phyloP scores from a whole-genome alignment of 495 filamentous ascomycete genomes.

The Hyaloscypha finlandica region DNA sequence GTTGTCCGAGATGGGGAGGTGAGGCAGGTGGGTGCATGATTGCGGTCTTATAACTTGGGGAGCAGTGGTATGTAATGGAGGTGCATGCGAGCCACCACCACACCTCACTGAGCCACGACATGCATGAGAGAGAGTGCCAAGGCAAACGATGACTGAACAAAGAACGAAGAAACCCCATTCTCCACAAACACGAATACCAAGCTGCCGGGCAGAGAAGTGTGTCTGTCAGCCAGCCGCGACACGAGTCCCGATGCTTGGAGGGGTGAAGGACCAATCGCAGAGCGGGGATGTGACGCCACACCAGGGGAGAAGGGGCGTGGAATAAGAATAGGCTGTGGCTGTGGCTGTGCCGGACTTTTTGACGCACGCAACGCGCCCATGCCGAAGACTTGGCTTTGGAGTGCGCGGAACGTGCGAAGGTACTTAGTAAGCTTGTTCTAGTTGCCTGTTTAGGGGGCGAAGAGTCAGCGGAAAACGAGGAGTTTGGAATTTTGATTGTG shows the following conservation, averaged over 20 bases:
- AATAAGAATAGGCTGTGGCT: background rate
- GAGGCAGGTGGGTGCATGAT: too few relatives aligned
- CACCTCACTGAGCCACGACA: too few relatives aligned
- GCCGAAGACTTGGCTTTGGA: background rate
- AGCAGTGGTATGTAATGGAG: too few relatives aligned
- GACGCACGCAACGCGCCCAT: background rate
- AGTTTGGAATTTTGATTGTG: too few relatives aligned
- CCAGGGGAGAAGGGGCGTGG: background rate
- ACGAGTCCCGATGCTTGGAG: background rate
- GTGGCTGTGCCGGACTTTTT: background rate
- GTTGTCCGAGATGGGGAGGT: too few relatives aligned
- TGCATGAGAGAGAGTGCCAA: too few relatives aligned
- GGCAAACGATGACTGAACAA: background rate
- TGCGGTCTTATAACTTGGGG: too few relatives aligned
- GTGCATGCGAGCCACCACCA: too few relatives aligned
- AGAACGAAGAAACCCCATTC: background rate
- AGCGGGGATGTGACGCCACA: background rate
- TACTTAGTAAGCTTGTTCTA: background rate
- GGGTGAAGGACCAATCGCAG: background rate
- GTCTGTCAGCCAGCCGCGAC: background rate
- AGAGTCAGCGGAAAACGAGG: background rate
- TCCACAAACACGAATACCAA: background rate
- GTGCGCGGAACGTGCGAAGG: background rate
- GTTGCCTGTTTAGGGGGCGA: background rate
- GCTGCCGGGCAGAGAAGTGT: background rate